A percentile compares a stretch with the other conserved stretches of the same genome.
Evolutionary conservation across 1,284 basidiomycete species (phyloP).

Genomic region (Puccinia hordei): DNA sequence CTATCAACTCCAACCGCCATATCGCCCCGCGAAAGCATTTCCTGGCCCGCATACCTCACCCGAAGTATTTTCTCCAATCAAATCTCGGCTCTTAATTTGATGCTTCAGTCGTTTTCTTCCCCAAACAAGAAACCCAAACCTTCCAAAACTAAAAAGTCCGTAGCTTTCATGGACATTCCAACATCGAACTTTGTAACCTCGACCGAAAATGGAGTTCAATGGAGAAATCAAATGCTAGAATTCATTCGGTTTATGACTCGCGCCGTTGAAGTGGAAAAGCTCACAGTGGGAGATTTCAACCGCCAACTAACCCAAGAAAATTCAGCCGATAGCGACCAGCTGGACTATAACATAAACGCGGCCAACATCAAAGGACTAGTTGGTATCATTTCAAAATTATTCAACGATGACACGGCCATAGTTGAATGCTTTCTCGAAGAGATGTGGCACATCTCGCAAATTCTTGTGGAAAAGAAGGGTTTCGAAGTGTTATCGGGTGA

Average conservation of each 20-base stretch:
- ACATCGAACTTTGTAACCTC: neutral
- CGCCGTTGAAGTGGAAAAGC: constrained; percentile 30
- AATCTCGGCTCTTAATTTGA: constrained; percentile 5
- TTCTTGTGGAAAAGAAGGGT: neutral
- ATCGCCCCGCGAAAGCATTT: neutral
- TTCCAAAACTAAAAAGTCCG: constrained; percentile 30
- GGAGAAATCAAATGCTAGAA: neutral
- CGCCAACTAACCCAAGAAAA: neutral
- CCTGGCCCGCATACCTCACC: constrained; percentile 39
- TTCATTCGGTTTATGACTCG: constrained; percentile 36
- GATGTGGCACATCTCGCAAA: constrained; percentile 21
- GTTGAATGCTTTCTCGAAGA: constrained; percentile 31
- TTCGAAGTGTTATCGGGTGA: constrained; percentile 22
- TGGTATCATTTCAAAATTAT: constrained; percentile 19
- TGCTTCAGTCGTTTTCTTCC: constrained; percentile 20
- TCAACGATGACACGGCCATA: neutral
- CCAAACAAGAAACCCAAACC: neutral
- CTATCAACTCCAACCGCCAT: neutral
- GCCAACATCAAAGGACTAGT: constrained; percentile 18
- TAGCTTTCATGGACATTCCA: constrained; percentile 19
- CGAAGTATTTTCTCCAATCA: constrained; percentile 41
- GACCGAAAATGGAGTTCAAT: neutral
- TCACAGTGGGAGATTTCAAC: neutral
- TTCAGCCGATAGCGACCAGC: neutral
- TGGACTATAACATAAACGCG: constrained; percentile 24